Conservation (phyloP, 2,329 filamentous ascomycete species). For the Penicillium griseofulvum region DNA sequence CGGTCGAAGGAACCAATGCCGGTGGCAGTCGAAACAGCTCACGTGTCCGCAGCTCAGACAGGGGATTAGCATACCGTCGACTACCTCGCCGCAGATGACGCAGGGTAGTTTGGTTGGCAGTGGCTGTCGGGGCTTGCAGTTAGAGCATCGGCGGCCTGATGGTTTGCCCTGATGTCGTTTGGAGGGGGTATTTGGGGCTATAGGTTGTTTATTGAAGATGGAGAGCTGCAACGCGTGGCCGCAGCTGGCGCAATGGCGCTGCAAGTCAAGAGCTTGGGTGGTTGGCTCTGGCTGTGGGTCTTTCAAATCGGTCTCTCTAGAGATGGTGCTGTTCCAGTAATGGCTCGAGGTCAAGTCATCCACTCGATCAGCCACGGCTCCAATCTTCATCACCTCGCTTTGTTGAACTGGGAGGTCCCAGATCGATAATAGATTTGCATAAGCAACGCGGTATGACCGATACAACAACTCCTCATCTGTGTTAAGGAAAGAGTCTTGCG, state of each 20-base stretch:
- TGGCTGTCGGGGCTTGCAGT: slow-evolving; percentile 36
- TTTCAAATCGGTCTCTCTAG: slow-evolving; percentile 26
- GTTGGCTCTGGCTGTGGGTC: slow-evolving; percentile 16
- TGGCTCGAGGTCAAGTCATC: slow-evolving; percentile 19
- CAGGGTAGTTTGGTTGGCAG: slow-evolving; percentile 41
- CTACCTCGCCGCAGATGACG: slow-evolving; percentile 43
- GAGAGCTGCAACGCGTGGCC: slow-evolving; percentile 38
- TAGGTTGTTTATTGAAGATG: slow-evolving; percentile 31
- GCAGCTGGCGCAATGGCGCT: slow-evolving; percentile 44
- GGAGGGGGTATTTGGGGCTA: slow-evolving; percentile 17
- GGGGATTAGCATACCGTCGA: slow-evolving; percentile 47
- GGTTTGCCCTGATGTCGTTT: slow-evolving; percentile 21
- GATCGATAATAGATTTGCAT: slow-evolving; percentile 58
- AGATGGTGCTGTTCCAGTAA: slow-evolving; percentile 26
- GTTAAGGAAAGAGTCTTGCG: slow-evolving; percentile 51
- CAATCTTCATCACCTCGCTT: slow-evolving; percentile 59
- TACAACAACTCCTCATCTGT: slow-evolving; percentile 49
- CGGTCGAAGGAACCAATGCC: slow-evolving; percentile 38
- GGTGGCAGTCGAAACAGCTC: slow-evolving; percentile 47
- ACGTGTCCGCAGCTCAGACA: slow-evolving; percentile 50
- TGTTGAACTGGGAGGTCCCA: slow-evolving; percentile 57
- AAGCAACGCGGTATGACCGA: slow-evolving; percentile 54
- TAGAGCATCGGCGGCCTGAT: slow-evolving; percentile 30
- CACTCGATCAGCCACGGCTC: slow-evolving; percentile 42
- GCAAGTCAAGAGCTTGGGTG: slow-evolving; percentile 40